These are phyloP conservation scores for Tremellales sp. DNA, from an alignment of 1,284 basidiomycete genomes.

Conservation along the genomic window DNA sequence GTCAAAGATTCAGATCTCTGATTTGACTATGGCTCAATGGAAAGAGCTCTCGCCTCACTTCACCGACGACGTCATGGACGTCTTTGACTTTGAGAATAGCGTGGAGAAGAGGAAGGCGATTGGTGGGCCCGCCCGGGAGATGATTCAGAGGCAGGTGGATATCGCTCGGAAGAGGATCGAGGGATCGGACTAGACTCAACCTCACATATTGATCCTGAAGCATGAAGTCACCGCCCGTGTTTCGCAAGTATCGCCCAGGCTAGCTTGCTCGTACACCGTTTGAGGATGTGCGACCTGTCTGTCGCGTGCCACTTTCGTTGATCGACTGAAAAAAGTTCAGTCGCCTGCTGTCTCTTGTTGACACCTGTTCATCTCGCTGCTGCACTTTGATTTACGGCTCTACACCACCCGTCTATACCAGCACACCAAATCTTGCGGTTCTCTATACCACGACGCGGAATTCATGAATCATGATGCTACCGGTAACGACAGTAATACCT, in stretches of 20 bases:
- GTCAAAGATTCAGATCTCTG: slow-evolving; percentile 71
- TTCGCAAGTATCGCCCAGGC: no score
- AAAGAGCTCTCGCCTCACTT: slow-evolving; percentile 72
- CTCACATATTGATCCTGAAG: no score
- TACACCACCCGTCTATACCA: no score
- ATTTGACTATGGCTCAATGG: slow-evolving; percentile 75
- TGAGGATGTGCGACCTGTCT: no score
- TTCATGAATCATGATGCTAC: neutral
- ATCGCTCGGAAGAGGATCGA: slow-evolving; percentile 59
- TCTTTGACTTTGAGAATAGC: slow-evolving; percentile 90
- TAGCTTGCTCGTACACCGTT: no score
- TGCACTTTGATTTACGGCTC: no score
- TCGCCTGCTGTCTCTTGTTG: no score
- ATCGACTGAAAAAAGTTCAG: no score
- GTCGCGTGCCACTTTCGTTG: no score
- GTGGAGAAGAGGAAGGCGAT: slow-evolving; percentile 92
- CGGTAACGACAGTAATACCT: neutral
- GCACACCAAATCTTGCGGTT: no score
- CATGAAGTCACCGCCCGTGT: no score
- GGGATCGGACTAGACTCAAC: slow-evolving; percentile 5
- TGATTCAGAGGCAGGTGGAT: slow-evolving; percentile 78
- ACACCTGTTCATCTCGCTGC: no score
- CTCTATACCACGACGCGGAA: neutral
- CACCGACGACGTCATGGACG: slow-evolving; percentile 68
- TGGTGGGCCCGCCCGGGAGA: slow-evolving; percentile 80